Base-by-base conservation (phyloP, 2,329 filamentous ascomycete species). In the Ophiostoma sp. region DNA sequence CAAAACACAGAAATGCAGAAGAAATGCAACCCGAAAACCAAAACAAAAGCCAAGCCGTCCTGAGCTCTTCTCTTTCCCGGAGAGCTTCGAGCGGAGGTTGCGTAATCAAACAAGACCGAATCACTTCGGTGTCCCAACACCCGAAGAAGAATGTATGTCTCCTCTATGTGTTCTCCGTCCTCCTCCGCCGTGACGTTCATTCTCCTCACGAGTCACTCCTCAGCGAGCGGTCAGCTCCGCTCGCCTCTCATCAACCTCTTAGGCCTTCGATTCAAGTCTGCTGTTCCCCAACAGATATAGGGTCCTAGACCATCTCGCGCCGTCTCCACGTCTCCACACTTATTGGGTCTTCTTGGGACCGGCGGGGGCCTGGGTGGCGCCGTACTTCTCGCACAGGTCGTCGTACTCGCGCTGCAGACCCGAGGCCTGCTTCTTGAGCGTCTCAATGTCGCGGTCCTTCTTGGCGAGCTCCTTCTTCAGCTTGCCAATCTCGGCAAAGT, bases 361-460 rank as follows among this genome's bases (percentile, higher is more conserved):
- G 15, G 80, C 82, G 64, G 86, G 84, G 73, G 82, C 78, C 77
- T 87, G 84, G 15, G 88, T 87, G 74, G 86, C 84, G 74, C 90
- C 87, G 78, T 95, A 92, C 86, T 96, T 90, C 80, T 98, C 95
- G 76, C 93, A 91, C 78, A 98, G 87, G 77, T 91, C 90, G 81
- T 93, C 89, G 84, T 98, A 98, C 86, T 97, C 95, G 80, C 90
- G 89, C 82, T 90, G 90, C 75, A 98, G 87, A 70, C 93, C 93
- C 81, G 93, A 89, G 76, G 91, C 89, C 88, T 99, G 96, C 88
- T 97, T 97, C 91, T 97, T 97, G 78, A 98, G 86, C 73, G 89
- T 93, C 83, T 92, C 89, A 78, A 98, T 89, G 79, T 98, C 94
- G 77, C 88, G 88, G 77, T 98, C 92, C 85, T 94, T 95, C 82